Base-by-base conservation (phyloP, 1,139 yeast species). In the Pichia norvegensis region DNA sequence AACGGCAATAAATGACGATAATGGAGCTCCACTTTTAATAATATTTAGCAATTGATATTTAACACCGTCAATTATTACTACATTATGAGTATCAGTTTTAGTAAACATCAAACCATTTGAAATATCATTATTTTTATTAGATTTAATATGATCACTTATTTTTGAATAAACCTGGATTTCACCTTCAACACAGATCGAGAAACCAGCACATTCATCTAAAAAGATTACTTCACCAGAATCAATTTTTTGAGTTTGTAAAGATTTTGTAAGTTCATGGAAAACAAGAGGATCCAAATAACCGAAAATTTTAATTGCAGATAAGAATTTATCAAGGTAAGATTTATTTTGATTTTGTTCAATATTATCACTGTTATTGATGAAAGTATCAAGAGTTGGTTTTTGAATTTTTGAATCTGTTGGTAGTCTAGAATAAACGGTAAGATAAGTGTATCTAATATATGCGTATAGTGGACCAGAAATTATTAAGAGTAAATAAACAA, bases 151-250 rank as follows among this genome's bases (percentile, higher is more conserved):
- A 21, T 46, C 48, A 4, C 66, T 72, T 13, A 80, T 66, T 51
- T 76, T 78, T 44, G 85, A 80, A 60, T 79, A 88, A 0, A 92
- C 86, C 55, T 86, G 90, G 40, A 90, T 77, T 11, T 80, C 74
- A 0, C 98, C 98, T 56, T 90, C 97, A 1, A 90, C 95, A n/a
- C 92, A 95, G 42, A 92, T 84, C 38, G 92, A 81, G 59, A 92
- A 88, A 1, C 97, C 97, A 22, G 83, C 68, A 3, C 56, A 49
- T 19, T 79, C 74, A 47, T 85, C 92, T 41, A 90, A 66, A 43
- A 79, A 73, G 36, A 92, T 65, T 4, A 83, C 73, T 61, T 92
- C 97, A 39, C 88, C 94, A 9, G 77, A 73, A 31, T 81, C 80
- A 38, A 92, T 64, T 54, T 86, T 84, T 59, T 87, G 90, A 1